A percentile compares a stretch with the other conserved stretches of the same genome.
phyloP scores from a whole-genome alignment of 2,329 filamentous ascomycete genomes.

The Colletotrichum tanaceti region DNA sequence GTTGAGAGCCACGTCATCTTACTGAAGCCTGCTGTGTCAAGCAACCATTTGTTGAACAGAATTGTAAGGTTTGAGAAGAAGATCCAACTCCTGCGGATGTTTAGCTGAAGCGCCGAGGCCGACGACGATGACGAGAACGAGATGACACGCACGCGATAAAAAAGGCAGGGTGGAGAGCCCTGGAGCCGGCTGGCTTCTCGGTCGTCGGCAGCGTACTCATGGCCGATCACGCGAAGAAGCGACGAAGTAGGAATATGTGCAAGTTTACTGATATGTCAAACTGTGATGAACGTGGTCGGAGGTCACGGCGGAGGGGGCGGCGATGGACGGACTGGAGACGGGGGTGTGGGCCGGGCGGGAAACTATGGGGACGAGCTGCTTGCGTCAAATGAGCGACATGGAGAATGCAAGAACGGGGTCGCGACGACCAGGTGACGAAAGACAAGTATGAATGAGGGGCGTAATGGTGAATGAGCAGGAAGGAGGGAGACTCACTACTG shows the following conservation, averaged over 20 bases:
- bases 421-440: not conserved
- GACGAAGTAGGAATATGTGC: not conserved
- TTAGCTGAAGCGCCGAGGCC: slow-evolving; percentile 19
- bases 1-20: slow-evolving; percentile 52
- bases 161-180: slow-evolving; percentile 43
- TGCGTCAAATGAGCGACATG: slow-evolving; percentile 19
- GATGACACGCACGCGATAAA: slow-evolving; percentile 50
- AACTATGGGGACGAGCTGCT: not conserved
- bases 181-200: slow-evolving; percentile 43
- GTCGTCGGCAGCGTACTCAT: slow-evolving; percentile 40
- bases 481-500: slow-evolving; percentile 12
- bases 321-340: slow-evolving; percentile 24
- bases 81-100: slow-evolving; percentile 74
- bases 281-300: slow-evolving; percentile 22
- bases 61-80: slow-evolving; percentile 86
- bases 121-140: not conserved
- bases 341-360: slow-evolving; percentile 26
- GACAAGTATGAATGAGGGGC: not conserved
- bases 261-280: slow-evolving; percentile 14
- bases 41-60: slow-evolving; percentile 92
- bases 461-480: not conserved
- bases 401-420: slow-evolving; percentile 12
- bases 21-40: slow-evolving; percentile 81
- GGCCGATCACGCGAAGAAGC: slow-evolving; percentile 3
- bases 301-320: slow-evolving; percentile 37